phyloP scores from a whole-genome alignment of 2,329 filamentous ascomycete species.

The Fusarium sororula region DNA sequence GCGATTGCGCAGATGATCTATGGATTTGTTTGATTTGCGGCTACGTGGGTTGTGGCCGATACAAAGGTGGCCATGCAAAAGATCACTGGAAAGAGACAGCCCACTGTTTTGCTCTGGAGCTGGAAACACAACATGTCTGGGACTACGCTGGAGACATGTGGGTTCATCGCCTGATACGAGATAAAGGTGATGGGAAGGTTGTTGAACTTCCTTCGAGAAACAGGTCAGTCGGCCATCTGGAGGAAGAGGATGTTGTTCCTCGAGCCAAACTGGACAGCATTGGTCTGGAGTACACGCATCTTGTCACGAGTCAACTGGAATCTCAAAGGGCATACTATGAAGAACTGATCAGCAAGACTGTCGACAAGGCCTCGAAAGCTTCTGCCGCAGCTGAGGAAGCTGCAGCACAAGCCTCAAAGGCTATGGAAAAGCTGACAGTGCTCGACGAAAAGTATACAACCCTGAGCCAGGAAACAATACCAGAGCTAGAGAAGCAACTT shows the following conservation, averaged over 20 bases:
- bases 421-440: slow-evolving; percentile 58
- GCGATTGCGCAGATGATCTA: slow-evolving; percentile 81
- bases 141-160: slow-evolving; percentile 96
- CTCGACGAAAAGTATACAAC: slow-evolving; percentile 60
- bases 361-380: slow-evolving; percentile 86
- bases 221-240: slow-evolving; percentile 42
- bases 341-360: slow-evolving; percentile 87
- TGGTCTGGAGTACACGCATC: slow-evolving; percentile 91
- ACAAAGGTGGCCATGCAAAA: slow-evolving; percentile 93
- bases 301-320: slow-evolving; percentile 92
- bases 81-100: slow-evolving; percentile 90
- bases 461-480: slow-evolving; percentile 66
- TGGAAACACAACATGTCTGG: slow-evolving; percentile 95
- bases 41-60: slow-evolving; percentile 90
- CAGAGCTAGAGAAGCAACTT: slow-evolving; percentile 76
- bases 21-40: slow-evolving; percentile 98
- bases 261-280: slow-evolving; percentile 77
- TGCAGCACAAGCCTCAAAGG: slow-evolving; percentile 57
- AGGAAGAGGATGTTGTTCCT: slow-evolving; percentile 75
- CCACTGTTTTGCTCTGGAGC: slow-evolving; percentile 92
- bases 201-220: slow-evolving; percentile 81
- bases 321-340: slow-evolving; percentile 94
- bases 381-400: slow-evolving; percentile 73
- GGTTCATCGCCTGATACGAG: slow-evolving; percentile 93
- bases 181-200: slow-evolving; percentile 90